Evolutionary conservation across 108 stramenopile genomes (phyloP), one percentile per base, ranked within the genome.

Genomic region (Skeletonema potamos): DNA sequence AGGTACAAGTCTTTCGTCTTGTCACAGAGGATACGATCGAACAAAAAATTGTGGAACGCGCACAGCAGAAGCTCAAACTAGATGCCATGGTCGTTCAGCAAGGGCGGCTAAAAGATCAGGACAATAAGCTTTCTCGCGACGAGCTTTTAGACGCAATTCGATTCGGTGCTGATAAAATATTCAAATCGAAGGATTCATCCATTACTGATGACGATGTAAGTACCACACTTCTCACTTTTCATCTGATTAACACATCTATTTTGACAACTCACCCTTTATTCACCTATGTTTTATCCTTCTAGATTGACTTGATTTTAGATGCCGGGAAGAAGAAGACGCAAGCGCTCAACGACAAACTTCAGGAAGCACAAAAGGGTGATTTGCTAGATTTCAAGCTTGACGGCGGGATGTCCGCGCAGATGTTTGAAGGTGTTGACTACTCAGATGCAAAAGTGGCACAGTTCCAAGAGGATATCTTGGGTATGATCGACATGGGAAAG

Each of bases 11-110:
- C 7, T 99, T 96, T 84, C 93, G 99, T 18, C 85, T 99, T 18
- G 95, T 99, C 22, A 96, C 97, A 3, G 97, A 99, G 73, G 90
- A 97, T 67, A 98, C 98, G 2, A 91, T 99, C 30, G 99, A 99
- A 83, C 97, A 99, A 78, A 98, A 98, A 74, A 96, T 99, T 61
- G 97, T 99, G 4, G 98, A 99, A 81, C 93, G 99, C 32, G 99
- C 99, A 10, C 97, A 99, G 70, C 92, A 98, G 66, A 99, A 99
- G 85, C 96, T 99, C 27, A 99, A 99, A 71, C 94, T 99, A 27
- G 99, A 99, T 83, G 98, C 98, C n/a, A 98, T 99, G 90, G 98
- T 99, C 58, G 89, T 90, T 51, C 91, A 92, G 77, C 87, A 90
- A 54, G 91, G 91, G 27, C 85, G 89, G 33, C 82, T 92, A 57